Percentiles rank a stretch among this genome's conserved stretches.
Evolutionary conservation across 1,284 basidiomycete species (phyloP).

Genomic region (Thelephora terrestris): DNA sequence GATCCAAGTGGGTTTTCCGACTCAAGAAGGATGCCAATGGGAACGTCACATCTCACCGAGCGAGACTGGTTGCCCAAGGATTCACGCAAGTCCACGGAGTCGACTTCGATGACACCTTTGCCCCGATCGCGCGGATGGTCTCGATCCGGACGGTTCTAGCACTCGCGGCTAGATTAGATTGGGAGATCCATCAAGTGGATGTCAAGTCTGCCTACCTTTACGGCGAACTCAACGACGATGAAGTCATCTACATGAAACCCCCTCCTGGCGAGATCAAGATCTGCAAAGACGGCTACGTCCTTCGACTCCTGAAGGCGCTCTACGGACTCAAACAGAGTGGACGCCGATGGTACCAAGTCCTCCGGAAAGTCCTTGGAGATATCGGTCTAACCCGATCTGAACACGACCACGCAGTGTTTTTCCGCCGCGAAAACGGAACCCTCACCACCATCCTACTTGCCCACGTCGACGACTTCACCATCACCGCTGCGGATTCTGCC

Average conservation of each 20-base stretch:
- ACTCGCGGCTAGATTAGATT: conserved; percentile 18
- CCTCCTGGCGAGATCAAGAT: conserved; percentile 10
- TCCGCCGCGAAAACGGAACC: not conserved
- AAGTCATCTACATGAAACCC: conserved; percentile 18
- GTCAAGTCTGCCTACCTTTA: conserved; percentile 24
- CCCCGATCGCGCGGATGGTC: conserved; percentile 21
- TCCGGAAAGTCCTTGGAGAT: conserved; percentile 4
- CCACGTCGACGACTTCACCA: conserved; percentile 19
- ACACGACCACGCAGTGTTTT: conserved; percentile 15
- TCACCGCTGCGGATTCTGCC: conserved; percentile 11
- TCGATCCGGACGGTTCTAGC: conserved; percentile 21
- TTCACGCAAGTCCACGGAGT: conserved; percentile 26
- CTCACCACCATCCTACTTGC: conserved; percentile 7
- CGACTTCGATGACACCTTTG: conserved; percentile 27
- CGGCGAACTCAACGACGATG: conserved; percentile 14
- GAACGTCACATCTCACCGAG: conserved; percentile 19
- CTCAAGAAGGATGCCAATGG: conserved; percentile 22
- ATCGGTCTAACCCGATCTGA: conserved; percentile 8
- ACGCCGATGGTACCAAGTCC: conserved; percentile 9
- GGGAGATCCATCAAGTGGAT: conserved; percentile 23
- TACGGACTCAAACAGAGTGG: conserved; percentile 20
- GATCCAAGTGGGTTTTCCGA: conserved; percentile 21
- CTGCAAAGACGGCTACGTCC: conserved; percentile 2
- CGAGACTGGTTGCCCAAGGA: conserved; percentile 27
- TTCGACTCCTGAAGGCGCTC: conserved; percentile 11